Base-by-base conservation (phyloP, 768 basidiomycete genomes). In the Leccinum olivaceopallidum region DNA sequence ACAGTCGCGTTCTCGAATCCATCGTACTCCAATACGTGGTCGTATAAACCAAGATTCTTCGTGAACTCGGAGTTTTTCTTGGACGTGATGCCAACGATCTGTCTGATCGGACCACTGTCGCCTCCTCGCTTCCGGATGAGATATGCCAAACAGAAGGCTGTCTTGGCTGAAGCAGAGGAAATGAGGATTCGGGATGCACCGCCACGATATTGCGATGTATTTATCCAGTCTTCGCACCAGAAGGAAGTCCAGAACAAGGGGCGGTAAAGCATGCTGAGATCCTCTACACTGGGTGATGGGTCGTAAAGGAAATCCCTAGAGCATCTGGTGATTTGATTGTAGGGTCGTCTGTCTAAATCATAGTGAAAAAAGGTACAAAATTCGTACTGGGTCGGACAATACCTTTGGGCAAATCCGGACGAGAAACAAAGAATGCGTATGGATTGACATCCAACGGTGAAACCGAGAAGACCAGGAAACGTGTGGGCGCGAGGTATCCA, bases 231-330 rank as follows among this genome's bases (percentile, higher is more conserved):
- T 69, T 89, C 86, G 63, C 81, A 87, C 88, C 88, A 89, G 63
- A 82, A 89, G 1, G 88, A 81, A 0, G 88, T 89, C 88, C 88
- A 89, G 71, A 88, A 89, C 16, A 89, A 76, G 0, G 88, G 87
- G 0, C 87, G 81, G 63, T 86, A 89, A 16, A 89, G 80, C 88
- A 89, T 89, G 0, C 81, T 83, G 44, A 88, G 75, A 65, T 88
- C 87, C 69, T 89, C 88, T 1, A 74, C 71, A 1, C 67, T 62
- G 0, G 80, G 76, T 0, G 78, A 79, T 0, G 81, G 73, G 18
- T 76, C 76, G 60, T 88, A 87, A 56, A 84, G 77, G 0, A 81
- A 78, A 61, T 89, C 88, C 9, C 69, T 66, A 6, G 78, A 72
- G 61, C 88, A 89, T 14, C 87, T 82, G 14, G 80, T 79, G 52